phyloP scores from a whole-genome alignment of 306 rosid genomes.

The Castanea sativa region DNA sequence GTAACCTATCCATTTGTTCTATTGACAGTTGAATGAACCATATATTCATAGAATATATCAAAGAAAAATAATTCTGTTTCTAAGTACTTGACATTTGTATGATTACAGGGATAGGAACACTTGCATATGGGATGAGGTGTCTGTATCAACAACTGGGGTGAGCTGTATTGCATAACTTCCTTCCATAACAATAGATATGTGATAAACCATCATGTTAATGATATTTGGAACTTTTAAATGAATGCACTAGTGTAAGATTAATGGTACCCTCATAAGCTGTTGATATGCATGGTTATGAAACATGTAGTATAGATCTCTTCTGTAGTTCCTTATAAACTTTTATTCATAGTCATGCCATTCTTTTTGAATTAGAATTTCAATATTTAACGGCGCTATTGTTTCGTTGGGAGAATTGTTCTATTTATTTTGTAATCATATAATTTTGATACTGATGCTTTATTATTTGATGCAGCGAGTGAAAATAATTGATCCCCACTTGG shows the following conservation, averaged over 20 bases:
- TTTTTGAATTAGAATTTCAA: slow-evolving; percentile 3
- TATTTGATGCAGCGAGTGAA: slow-evolving; percentile 82
- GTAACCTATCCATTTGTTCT: neutral
- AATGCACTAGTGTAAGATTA: neutral
- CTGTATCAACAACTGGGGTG: slow-evolving; percentile 82
- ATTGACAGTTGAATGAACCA: neutral
- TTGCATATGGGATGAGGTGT: slow-evolving; percentile 97
- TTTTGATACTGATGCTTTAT: neutral
- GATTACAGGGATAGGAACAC: slow-evolving; percentile 87
- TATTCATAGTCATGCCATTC: slow-evolving; percentile 2
- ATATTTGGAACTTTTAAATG: neutral
- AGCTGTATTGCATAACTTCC: slow-evolving; percentile 35
- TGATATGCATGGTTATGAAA: neutral
- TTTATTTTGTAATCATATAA: slow-evolving; percentile 3
- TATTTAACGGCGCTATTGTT: slow-evolving; percentile 21
- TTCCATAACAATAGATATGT: slow-evolving; percentile 3
- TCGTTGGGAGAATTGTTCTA: slow-evolving; percentile 21
- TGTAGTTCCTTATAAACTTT: neutral
- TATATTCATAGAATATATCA: slow-evolving; percentile 2
- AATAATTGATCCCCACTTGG: slow-evolving; percentile 92
- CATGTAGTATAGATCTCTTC: slow-evolving; percentile 3
- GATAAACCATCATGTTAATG: neutral
- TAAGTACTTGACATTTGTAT: slow-evolving; percentile 24
- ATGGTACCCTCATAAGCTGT: neutral
- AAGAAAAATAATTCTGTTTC: slow-evolving; percentile 6